A percentile compares a stretch with the other conserved stretches of the same genome.
phyloP scores from a whole-genome alignment of 352 stramenopile genomes.

The Phytopythium oedochilum region DNA sequence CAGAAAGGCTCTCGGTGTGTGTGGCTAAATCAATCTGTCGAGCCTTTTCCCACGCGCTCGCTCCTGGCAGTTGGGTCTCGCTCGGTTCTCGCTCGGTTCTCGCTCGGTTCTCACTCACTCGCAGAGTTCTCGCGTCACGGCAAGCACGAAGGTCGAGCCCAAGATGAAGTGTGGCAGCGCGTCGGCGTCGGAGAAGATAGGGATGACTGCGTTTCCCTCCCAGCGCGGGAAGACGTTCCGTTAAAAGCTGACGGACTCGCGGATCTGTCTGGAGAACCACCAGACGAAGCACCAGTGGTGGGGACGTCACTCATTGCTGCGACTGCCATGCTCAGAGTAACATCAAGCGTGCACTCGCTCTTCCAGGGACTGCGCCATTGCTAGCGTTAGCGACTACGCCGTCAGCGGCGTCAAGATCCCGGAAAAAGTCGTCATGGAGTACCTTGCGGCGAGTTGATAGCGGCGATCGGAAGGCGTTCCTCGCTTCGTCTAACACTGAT shows the following conservation, averaged over 20 bases:
- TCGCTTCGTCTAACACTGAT: background rate
- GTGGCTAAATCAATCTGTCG: no score
- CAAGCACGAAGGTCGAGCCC: no score
- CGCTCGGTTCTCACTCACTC: background rate
- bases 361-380: background rate
- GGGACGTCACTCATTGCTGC: background rate
- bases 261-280: constrained; percentile 4
- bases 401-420: constrained; percentile 1
- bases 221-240: background rate
- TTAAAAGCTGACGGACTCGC: background rate
- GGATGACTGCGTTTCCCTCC: background rate
- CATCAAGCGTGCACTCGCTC: background rate
- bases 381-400: background rate
- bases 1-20: background rate
- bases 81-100: background rate
- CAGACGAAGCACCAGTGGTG: constrained; percentile 5
- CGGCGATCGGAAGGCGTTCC: background rate
- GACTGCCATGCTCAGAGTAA: background rate
- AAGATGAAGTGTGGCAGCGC: background rate
- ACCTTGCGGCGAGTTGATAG: background rate
- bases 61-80: background rate
- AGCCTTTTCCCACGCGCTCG: background rate
- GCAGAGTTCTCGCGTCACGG: background rate
- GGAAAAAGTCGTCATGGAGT: background rate
- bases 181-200: background rate